phyloP scores from a whole-genome alignment of 345 rosid species.

The Populus ilicifolia region DNA sequence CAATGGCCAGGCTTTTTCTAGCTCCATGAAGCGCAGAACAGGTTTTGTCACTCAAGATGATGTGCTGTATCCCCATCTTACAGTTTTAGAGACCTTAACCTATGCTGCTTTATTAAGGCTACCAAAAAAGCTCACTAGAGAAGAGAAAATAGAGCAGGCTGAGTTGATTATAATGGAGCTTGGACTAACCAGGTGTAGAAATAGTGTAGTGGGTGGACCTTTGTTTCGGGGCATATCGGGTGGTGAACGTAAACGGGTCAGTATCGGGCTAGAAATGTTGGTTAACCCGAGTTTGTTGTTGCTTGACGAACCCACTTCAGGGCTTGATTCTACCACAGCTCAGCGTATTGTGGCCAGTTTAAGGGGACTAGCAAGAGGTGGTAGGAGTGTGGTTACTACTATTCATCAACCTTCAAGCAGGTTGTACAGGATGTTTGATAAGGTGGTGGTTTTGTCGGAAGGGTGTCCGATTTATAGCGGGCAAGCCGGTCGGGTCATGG shows the following conservation, averaged over 20 bases:
- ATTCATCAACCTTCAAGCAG: slow-evolving; percentile 91
- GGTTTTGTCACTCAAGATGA: slow-evolving; percentile 89
- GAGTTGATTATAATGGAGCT: slow-evolving; percentile 63
- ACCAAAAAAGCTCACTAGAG: slow-evolving; percentile 51
- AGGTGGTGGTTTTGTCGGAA: slow-evolving; percentile 71
- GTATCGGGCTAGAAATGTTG: slow-evolving; percentile 84
- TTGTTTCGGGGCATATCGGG: slow-evolving; percentile 77
- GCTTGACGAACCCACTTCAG: slow-evolving; percentile 90
- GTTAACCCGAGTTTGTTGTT: slow-evolving; percentile 82
- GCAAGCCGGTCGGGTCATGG: slow-evolving; percentile 55
- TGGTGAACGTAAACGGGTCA: slow-evolving; percentile 87
- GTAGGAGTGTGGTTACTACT: slow-evolving; percentile 74
- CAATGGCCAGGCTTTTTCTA: slow-evolving; percentile 59
- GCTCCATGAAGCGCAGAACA: slow-evolving; percentile 69
- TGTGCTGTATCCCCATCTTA: slow-evolving; percentile 76
- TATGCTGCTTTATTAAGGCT: slow-evolving; percentile 72
- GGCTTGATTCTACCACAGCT: slow-evolving; percentile 87
- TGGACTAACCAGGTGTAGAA: slow-evolving; percentile 60
- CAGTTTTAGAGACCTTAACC: slow-evolving; percentile 72
- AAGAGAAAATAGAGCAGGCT: slow-evolving; percentile 67
- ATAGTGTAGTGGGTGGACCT: slow-evolving; percentile 68
- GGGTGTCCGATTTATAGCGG: slow-evolving; percentile 77
- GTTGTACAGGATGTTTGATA: slow-evolving; percentile 77
- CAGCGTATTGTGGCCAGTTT: slow-evolving; percentile 62
- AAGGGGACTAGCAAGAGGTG: slow-evolving; percentile 59